Conservation (phyloP, 345 rosid species). For the Tarenaya hassleriana region DNA sequence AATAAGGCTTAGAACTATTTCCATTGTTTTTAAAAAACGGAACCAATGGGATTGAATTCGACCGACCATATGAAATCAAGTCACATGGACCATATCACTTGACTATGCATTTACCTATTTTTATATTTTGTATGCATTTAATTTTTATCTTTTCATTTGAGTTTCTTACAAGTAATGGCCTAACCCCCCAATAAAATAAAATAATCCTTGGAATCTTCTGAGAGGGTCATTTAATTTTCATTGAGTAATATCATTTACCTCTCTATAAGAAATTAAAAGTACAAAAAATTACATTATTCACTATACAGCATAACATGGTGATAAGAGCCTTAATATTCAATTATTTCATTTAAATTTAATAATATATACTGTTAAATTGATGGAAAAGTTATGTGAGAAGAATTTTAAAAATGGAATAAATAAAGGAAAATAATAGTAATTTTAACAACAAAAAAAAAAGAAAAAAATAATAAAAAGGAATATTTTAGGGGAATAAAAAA, state of each 20-base stretch:
- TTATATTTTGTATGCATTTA: background rate
- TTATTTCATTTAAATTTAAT: too few species aligned
- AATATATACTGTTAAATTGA: too few species aligned
- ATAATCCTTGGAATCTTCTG: conserved; percentile 18
- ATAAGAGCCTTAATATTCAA: too few species aligned
- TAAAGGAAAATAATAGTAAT: too few species aligned
- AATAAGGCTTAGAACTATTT: too few species aligned
- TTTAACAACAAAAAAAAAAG: too few species aligned
- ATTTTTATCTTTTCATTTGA: background rate
- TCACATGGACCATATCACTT: conserved; percentile 19
- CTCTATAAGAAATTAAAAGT: background rate
- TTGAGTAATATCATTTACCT: background rate
- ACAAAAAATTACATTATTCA: too few species aligned
- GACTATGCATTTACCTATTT: conserved; percentile 5
- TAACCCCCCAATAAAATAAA: conserved; percentile 15
- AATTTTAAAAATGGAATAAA: too few species aligned
- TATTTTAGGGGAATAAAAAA: background rate
- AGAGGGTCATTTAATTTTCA: conserved; percentile 17
- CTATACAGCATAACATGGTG: too few species aligned
- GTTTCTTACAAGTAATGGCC: conserved; percentile 24
- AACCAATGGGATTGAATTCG: conserved; percentile 10
- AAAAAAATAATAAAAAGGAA: background rate
- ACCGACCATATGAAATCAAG: conserved; percentile 15
- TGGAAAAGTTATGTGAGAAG: too few species aligned
- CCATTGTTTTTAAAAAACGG: background rate